phyloP scores from a whole-genome alignment of 2,329 filamentous ascomycete species.

The Ophiostoma angusticollis region DNA sequence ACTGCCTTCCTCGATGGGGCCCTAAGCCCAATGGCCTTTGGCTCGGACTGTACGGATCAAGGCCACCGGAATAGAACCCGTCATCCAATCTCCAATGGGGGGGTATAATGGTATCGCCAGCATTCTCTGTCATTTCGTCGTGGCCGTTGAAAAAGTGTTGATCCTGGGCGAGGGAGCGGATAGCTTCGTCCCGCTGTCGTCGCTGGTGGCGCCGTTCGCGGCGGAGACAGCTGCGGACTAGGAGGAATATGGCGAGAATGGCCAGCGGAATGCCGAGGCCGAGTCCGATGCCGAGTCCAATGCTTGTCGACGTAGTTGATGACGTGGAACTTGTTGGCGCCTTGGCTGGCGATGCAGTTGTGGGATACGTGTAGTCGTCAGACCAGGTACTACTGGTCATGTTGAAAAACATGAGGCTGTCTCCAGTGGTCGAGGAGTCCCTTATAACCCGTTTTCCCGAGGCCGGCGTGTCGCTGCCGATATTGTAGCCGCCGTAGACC shows the following conservation, averaged over 20 bases:
- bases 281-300: constrained; percentile 52
- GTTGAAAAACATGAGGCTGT: constrained; percentile 35
- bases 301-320: constrained; percentile 24
- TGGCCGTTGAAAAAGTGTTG: constrained; percentile 30
- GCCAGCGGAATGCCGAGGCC: constrained; percentile 48
- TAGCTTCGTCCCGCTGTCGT: constrained; percentile 29
- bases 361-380: constrained; percentile 34
- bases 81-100: constrained; percentile 20
- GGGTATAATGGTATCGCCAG: constrained; percentile 19
- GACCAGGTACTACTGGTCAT: constrained; percentile 44
- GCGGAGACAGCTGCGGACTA: constrained; percentile 34
- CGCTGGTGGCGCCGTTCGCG: constrained; percentile 25
- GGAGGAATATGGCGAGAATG: constrained; percentile 30
- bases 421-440: constrained; percentile 14
- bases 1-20: constrained; percentile 27
- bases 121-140: constrained; percentile 35
- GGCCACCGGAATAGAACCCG: constrained; percentile 34
- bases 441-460: constrained; percentile 1
- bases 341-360: constrained; percentile 10
- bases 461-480: constrained; percentile 17
- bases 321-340: constrained; percentile 2
- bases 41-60: constrained; percentile 24
- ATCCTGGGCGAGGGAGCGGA: constrained; percentile 38
- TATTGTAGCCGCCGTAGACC: constrained; percentile 49
- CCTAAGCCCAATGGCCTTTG: constrained; percentile 36